Evolutionary conservation across 257 asterid genomes (phyloP).

Genomic region (Orobanche coerulescens): DNA sequence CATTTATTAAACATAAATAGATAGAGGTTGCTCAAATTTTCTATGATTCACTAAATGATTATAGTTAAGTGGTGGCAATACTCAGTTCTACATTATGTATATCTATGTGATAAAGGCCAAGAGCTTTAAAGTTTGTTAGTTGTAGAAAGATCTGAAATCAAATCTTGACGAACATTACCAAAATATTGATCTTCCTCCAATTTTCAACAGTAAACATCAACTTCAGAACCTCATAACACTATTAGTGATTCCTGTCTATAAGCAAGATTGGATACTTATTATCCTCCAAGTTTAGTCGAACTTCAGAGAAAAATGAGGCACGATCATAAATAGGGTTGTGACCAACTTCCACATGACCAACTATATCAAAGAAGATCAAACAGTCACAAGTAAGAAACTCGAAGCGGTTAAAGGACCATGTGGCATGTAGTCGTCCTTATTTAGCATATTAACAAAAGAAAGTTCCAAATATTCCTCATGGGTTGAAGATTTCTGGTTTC

Average conservation of each 20-base stretch:
- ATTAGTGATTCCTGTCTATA: neutral
- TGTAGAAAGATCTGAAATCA: neutral
- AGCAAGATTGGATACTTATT: neutral
- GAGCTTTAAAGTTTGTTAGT: neutral
- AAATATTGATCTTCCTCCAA: neutral
- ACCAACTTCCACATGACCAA: slow-evolving; percentile 5
- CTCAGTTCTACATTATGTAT: neutral
- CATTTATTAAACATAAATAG: neutral
- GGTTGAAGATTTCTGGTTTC: neutral
- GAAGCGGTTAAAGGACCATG: neutral
- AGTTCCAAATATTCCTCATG: neutral
- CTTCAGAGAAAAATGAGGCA: slow-evolving; percentile 3
- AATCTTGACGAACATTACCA: neutral
- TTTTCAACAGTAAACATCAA: neutral
- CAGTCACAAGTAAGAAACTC: neutral
- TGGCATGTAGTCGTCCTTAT: neutral
- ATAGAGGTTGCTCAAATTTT: neutral
- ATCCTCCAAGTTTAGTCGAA: neutral
- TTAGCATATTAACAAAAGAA: neutral
- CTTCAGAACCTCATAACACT: neutral
- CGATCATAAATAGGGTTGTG: neutral
- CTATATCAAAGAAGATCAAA: slow-evolving; percentile 4
- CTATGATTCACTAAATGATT: neutral
- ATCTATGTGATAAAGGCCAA: neutral
- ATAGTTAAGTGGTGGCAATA: neutral